Evolutionary conservation across 164 flowering plant genomes (phyloP).

Genomic region (Nelumbo lutea): DNA sequence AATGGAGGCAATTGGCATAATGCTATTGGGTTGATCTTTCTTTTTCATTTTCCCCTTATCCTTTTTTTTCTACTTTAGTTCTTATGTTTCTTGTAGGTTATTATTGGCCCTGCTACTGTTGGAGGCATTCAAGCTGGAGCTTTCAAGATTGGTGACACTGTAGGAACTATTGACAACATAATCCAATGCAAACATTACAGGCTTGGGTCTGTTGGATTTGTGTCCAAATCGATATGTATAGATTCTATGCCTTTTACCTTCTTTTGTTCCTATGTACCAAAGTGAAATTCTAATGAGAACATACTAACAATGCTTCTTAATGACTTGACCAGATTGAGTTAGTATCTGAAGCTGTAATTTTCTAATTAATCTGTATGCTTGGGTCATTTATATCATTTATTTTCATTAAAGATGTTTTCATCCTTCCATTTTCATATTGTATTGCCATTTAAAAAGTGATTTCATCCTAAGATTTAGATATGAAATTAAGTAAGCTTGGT

Average conservation of each 20-base stretch:
- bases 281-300: no score
- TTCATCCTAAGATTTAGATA: no score
- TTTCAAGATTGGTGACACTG: constrained; percentile 90
- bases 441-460: no score
- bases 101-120: constrained; percentile 97
- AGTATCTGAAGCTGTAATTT: not conserved
- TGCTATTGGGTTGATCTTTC: not conserved
- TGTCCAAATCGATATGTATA: constrained; percentile 87
- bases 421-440: no score
- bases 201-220: constrained; percentile 99
- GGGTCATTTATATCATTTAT: no score
- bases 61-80: constrained; percentile 1
- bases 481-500: no score
- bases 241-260: not conserved
- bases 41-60: not conserved
- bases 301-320: no score
- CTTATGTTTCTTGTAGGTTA: constrained; percentile 51
- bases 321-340: not conserved
- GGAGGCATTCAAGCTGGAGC: constrained; percentile 97
- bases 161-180: constrained; percentile 91
- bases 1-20: constrained; percentile 4
- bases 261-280: no score
- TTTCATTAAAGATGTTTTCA: no score
- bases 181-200: constrained; percentile 94
- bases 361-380: no score